Conservation (phyloP, 768 basidiomycete genomes). For the Suillus sp. region DNA sequence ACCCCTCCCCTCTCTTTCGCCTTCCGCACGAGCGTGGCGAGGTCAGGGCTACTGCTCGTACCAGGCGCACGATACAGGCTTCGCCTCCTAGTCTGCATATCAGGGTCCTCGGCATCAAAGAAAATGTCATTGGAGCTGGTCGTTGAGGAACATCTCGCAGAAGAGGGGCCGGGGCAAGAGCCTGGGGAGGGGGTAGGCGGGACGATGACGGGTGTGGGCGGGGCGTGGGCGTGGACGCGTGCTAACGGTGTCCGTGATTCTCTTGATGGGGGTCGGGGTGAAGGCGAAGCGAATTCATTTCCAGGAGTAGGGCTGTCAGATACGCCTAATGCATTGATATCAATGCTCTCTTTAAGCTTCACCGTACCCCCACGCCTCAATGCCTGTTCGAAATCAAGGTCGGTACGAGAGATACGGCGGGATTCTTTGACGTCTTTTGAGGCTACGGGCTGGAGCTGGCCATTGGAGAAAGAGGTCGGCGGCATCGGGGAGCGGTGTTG, state of each 20-base stretch:
- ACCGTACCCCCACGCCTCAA: constrained; percentile 69
- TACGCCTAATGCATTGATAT: constrained; percentile 66
- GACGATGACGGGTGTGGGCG: constrained; percentile 55
- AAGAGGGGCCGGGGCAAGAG: constrained; percentile 33
- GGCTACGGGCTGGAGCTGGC: constrained; percentile 56
- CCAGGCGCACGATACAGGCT: constrained; percentile 88
- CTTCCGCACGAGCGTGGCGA: constrained; percentile 84
- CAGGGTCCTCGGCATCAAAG: constrained; percentile 66
- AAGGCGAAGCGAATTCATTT: constrained; percentile 45
- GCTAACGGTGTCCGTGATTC: constrained; percentile 36
- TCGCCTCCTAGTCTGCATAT: constrained; percentile 73
- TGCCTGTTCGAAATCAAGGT: constrained; percentile 83
- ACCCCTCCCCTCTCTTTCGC: constrained; percentile 68
- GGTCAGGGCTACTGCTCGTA: constrained; percentile 89
- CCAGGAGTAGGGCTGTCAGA: constrained; percentile 47
- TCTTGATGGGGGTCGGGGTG: constrained; percentile 38
- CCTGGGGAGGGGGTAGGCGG: constrained; percentile 68
- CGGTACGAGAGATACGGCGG: constrained; percentile 68
- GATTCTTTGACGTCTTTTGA: constrained; percentile 48
- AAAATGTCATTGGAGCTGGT: constrained; percentile 61
- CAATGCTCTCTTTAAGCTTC: constrained; percentile 67
- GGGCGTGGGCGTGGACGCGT: constrained; percentile 28
- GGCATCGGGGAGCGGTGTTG: constrained; percentile 44
- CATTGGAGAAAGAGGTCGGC: constrained; percentile 48
- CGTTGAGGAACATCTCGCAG: constrained; percentile 41